Evolutionary conservation across 805 yeast genomes (phyloP), one percentile per base, ranked within the genome.

Genomic region (Teunomyces funiuensis): DNA sequence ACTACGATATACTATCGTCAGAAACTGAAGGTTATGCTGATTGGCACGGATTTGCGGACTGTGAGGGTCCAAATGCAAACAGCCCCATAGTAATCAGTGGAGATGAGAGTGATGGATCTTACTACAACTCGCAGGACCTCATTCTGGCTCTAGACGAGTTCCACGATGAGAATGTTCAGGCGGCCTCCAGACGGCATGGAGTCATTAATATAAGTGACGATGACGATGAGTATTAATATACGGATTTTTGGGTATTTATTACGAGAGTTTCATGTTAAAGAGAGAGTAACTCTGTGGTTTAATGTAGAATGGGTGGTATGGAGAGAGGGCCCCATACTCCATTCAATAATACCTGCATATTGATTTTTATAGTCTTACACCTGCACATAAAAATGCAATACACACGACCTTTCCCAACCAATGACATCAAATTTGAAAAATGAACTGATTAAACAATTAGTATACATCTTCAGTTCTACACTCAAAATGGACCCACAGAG

Each of bases 401-500:
- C 11, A 14, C 38, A 36, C 38, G 38, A 25, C 38, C 14, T 25
- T 15, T 36, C 34, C 34, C 34, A 31, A 31, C 34, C 34, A 31
- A 31, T 31, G 34, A 31, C 34, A 31, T 17, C 34, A 31, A 31
- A 19, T 31, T 31, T 31, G 34, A 44, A 50, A 49, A 47, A 43
- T 49, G 46, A 42, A 48, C 54, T 48, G 51, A 51, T 49, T 29
- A 34, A 37, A 11, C 18, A 33, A 33, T 11, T 19, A 31, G 25
- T 31, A 31, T 11, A 31, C 15, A 26, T n/a, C 31, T 23, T 11
- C 34, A 31, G 34, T 31, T 31, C 34, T 31, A 31, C 23, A 18
- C 37, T n/a, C 47, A 55, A 43, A 25, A 67, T 68, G 73, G 64
- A 70, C 63, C 76, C 76, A 44, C 74, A 70, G 55, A 70, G 74